A percentile compares a stretch with the other conserved stretches of the same genome.
Evolutionary conservation across 2,329 filamentous ascomycete species (phyloP).

Genomic region (Epichloe coenophiala): DNA sequence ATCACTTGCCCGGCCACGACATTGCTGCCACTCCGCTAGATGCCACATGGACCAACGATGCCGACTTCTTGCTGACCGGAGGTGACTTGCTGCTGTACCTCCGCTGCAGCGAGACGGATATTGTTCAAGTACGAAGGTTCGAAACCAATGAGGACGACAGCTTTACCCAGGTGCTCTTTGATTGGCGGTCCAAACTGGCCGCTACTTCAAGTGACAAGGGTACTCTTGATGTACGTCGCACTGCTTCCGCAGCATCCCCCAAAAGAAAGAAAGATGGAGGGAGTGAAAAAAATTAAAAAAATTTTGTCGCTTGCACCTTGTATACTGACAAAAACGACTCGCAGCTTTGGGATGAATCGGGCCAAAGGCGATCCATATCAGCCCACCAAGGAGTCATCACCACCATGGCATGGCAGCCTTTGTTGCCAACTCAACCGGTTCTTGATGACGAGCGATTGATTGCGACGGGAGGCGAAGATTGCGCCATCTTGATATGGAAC

Average conservation of each 20-base stretch:
- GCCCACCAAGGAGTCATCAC: conserved; percentile 47
- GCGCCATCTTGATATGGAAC: conserved; percentile 50
- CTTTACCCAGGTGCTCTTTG: conserved; percentile 43
- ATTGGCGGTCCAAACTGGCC: conserved; percentile 36
- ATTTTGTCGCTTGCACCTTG: background rate
- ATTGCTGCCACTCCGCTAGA: conserved; percentile 40
- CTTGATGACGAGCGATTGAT: conserved; percentile 40
- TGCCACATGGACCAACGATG: conserved; percentile 44
- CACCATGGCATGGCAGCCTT: conserved; percentile 46
- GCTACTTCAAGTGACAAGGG: conserved; percentile 49
- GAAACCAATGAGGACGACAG: conserved; percentile 39
- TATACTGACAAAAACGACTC: background rate
- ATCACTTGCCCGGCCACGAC: conserved; percentile 36
- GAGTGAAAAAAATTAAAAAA: background rate
- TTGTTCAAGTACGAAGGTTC: conserved; percentile 34
- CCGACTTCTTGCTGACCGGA: conserved; percentile 45
- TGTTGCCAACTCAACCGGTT: conserved; percentile 21
- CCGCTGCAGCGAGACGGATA: conserved; percentile 30
- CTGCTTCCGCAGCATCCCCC: background rate
- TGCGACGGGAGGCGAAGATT: conserved; percentile 49
- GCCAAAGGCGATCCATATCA: conserved; percentile 40
- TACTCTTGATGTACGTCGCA: conserved; percentile 41
- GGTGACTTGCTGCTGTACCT: conserved; percentile 39
- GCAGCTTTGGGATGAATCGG: conserved; percentile 42
- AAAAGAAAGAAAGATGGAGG: background rate